A percentile compares a stretch with the other conserved stretches of the same genome.
Conservation (phyloP, 2,329 filamentous ascomycete genomes). For the Colletotrichum chrysophilum region DNA sequence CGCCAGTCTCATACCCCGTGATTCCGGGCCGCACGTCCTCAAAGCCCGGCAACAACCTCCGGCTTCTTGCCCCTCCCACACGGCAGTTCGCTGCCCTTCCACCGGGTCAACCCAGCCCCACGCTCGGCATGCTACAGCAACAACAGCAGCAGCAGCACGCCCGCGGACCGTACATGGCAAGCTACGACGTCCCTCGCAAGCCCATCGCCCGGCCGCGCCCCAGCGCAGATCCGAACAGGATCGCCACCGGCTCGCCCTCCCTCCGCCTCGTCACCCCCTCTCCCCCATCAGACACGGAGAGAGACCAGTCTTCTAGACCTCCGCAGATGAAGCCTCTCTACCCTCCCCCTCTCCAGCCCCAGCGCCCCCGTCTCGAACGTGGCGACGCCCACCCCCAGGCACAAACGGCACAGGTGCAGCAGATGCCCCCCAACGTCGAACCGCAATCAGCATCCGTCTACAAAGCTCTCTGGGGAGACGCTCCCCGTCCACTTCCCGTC, state of each 20-base stretch:
- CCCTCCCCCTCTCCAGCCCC: constrained; percentile 9
- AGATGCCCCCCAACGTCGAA: not conserved
- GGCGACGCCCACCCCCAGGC: constrained; percentile 7
- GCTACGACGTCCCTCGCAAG: constrained; percentile 16
- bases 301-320: not conserved
- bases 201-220: constrained; percentile 4
- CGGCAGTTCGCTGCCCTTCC: constrained; percentile 37
- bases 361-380: constrained; percentile 7
- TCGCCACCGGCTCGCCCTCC: constrained; percentile 32
- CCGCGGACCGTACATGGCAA: constrained; percentile 20
- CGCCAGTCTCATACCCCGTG: constrained; percentile 36
- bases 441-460: constrained; percentile 12
- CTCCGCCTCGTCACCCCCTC: constrained; percentile 43
- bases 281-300: constrained; percentile 18
- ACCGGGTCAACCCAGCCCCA: constrained; percentile 47
- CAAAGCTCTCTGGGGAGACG: constrained; percentile 12
- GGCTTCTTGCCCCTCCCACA: constrained; percentile 36
- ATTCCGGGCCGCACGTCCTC: constrained; percentile 28
- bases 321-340: constrained; percentile 19
- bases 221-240: not conserved
- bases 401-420: constrained; percentile 1
- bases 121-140: constrained; percentile 37
- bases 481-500: constrained; percentile 15
- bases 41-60: constrained; percentile 25
- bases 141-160: constrained; percentile 18